Evolutionary conservation across 2,329 filamentous ascomycete genomes (phyloP).

Genomic region (Botryotinia narcissicola): DNA sequence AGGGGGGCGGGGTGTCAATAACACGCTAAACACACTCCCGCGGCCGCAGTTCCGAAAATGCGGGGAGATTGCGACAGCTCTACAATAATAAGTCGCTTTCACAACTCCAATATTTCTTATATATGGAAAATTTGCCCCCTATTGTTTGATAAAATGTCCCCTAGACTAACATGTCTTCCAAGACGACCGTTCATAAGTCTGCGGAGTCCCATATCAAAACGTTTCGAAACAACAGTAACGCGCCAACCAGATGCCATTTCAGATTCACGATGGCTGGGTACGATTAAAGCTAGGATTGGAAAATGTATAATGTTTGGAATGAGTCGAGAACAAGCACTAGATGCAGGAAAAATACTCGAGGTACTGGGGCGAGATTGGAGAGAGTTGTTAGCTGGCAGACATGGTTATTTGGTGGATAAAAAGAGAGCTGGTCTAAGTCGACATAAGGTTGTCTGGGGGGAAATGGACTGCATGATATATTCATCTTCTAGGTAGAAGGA

Average conservation of each 20-base stretch:
- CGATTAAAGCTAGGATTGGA: conserved; percentile 65
- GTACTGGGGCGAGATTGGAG: conserved; percentile 67
- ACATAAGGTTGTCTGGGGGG: conserved; percentile 76
- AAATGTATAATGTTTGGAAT: conserved; percentile 75
- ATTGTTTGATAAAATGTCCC: neutral
- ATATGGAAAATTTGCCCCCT: neutral
- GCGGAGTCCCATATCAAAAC: neutral
- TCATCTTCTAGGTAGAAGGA: conserved; percentile 17
- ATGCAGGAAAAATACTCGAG: conserved; percentile 58
- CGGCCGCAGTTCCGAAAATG: conserved; percentile 12
- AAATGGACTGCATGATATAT: conserved; percentile 68
- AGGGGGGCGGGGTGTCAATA: neutral
- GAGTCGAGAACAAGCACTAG: conserved; percentile 52
- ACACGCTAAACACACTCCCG: neutral
- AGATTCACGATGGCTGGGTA: conserved; percentile 63
- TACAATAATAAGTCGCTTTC: neutral
- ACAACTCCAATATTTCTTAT: neutral
- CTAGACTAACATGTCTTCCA: neutral
- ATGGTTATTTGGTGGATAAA: conserved; percentile 68
- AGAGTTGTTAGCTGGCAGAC: conserved; percentile 66
- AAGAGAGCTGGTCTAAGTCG: conserved; percentile 61
- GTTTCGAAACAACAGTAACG: neutral
- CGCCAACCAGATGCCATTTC: neutral
- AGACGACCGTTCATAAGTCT: neutral
- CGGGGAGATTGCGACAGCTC: neutral